Conservation (phyloP, 2,329 filamentous ascomycete species). For the Calycina herbarum region DNA sequence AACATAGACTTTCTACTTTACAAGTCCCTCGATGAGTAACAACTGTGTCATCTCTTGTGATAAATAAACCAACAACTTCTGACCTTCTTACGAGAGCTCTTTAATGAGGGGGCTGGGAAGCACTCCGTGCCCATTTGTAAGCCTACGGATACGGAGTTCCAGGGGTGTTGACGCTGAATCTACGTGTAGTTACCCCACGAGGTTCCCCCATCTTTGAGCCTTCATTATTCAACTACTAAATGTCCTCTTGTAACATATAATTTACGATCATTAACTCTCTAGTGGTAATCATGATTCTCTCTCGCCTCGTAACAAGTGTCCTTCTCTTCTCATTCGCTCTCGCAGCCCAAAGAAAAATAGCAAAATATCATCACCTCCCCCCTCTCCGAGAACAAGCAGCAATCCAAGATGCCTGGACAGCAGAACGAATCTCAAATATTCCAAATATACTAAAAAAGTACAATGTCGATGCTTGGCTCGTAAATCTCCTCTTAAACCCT, state of each 20-base stretch:
- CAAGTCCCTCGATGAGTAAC: too few relatives aligned
- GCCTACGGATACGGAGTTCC: background rate
- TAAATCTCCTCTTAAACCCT: constrained; percentile 25
- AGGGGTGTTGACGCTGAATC: too few relatives aligned
- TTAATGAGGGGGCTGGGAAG: too few relatives aligned
- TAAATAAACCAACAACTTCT: too few relatives aligned
- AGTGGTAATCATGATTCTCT: background rate
- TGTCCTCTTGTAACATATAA: background rate
- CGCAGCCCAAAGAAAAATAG: background rate
- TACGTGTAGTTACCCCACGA: too few relatives aligned
- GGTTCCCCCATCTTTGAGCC: background rate
- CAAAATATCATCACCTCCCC: constrained; percentile 42
- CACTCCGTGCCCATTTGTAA: too few relatives aligned
- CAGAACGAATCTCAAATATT: constrained; percentile 44
- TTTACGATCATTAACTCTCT: background rate
- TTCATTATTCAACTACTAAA: background rate
- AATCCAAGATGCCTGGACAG: constrained; percentile 47
- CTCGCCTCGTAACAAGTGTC: background rate
- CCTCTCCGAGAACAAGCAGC: constrained; percentile 46
- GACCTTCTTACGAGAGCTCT: too few relatives aligned
- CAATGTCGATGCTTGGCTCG: constrained; percentile 50
- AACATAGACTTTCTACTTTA: too few relatives aligned
- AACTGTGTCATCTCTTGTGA: too few relatives aligned
- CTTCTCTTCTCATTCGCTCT: background rate
- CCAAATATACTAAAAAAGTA: constrained; percentile 46